Evolutionary conservation across 345 rosid genomes (phyloP).

Genomic region (Eucalyptus tenuipes): DNA sequence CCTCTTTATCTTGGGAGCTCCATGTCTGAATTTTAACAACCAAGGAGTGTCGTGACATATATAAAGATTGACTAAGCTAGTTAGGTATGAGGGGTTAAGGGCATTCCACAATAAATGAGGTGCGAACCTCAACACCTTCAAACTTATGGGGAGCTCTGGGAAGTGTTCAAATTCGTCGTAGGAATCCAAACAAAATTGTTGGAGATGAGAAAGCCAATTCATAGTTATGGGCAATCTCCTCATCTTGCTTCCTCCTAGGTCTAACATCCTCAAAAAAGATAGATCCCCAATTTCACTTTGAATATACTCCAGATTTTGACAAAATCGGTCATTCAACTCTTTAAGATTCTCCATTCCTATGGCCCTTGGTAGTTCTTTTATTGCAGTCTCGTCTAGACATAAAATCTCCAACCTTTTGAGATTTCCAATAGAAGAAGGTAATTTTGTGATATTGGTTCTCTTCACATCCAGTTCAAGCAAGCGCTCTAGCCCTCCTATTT

Average conservation of each 20-base stretch:
- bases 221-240: not conserved
- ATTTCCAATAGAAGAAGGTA: not conserved
- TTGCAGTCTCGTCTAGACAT: not conserved
- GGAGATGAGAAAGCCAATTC: not conserved
- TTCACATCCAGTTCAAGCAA: not conserved
- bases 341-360: not conserved
- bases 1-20: not conserved
- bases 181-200: not conserved
- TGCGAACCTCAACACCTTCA: not conserved
- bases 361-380: not conserved
- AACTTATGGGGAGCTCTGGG: not conserved
- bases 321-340: not conserved
- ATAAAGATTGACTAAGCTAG: not conserved
- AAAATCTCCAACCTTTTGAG: not conserved
- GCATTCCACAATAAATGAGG: not conserved
- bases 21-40: not conserved
- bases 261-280: not conserved
- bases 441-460: not conserved
- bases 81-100: not conserved
- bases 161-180: not conserved
- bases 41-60: not conserved
- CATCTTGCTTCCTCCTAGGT: not conserved
- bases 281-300: not conserved
- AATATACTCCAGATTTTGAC: not conserved
- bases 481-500: not conserved